Percentiles rank a stretch among this genome's conserved stretches.
Evolutionary conservation across 179 eudicot species (phyloP).

Genomic region (Heliamphora pulchella): DNA sequence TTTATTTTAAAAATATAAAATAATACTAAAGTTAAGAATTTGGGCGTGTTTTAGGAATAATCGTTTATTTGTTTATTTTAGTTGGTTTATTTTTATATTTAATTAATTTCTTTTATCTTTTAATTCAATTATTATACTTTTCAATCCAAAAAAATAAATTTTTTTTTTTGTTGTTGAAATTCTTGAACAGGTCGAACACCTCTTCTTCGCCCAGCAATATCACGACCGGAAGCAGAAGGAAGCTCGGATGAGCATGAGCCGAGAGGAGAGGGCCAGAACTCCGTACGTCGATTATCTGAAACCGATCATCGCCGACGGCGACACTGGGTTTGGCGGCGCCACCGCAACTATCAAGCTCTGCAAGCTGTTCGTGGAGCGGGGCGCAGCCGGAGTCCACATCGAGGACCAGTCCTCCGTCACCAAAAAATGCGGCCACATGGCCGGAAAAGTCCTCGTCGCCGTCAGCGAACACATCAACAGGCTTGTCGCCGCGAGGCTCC

Average conservation of each 20-base stretch:
- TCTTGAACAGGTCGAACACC: slow-evolving; percentile 47
- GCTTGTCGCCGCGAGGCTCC: slow-evolving; percentile 73
- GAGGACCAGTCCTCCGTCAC: slow-evolving; percentile 89
- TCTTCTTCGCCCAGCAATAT: slow-evolving; percentile 64
- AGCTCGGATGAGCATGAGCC: slow-evolving; percentile 66
- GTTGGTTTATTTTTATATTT: too few relatives aligned
- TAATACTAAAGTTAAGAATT: too few relatives aligned
- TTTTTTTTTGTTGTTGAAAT: too few relatives aligned
- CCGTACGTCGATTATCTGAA: slow-evolving; percentile 67
- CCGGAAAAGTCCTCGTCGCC: slow-evolving; percentile 73
- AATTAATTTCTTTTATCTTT: too few relatives aligned
- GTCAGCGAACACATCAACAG: slow-evolving; percentile 70
- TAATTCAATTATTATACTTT: too few relatives aligned
- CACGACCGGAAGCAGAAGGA: slow-evolving; percentile 82
- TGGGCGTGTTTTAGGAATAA: too few relatives aligned
- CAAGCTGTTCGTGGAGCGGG: slow-evolving; percentile 83
- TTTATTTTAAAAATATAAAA: neutral
- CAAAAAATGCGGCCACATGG: slow-evolving; percentile 97
- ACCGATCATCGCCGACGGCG: slow-evolving; percentile 90
- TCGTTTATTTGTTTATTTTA: too few relatives aligned
- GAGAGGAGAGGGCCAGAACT: slow-evolving; percentile 62
- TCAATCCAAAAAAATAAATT: too few relatives aligned
- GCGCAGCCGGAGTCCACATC: slow-evolving; percentile 85
- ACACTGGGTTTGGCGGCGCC: slow-evolving; percentile 89
- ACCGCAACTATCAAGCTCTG: slow-evolving; percentile 79